Percentiles rank a stretch among this genome's conserved stretches.
Conservation (phyloP, 2,329 filamentous ascomycete species). For the Meredithiella fracta region DNA sequence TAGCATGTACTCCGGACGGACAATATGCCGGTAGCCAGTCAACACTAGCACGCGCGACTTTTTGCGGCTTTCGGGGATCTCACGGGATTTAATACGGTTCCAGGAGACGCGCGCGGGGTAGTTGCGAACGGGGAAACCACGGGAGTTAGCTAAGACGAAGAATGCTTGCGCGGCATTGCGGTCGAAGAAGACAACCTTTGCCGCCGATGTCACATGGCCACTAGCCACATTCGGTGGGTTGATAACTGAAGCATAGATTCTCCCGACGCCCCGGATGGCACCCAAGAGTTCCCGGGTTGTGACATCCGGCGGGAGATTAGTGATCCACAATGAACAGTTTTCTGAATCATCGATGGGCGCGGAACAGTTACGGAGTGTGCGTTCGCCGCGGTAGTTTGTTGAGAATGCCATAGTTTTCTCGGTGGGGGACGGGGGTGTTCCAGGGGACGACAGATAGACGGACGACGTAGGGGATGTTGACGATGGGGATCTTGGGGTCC, state of each 20-base stretch:
- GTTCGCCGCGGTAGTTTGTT: slow-evolving; percentile 26
- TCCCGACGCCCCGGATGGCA: slow-evolving; percentile 29
- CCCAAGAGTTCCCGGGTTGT: slow-evolving; percentile 28
- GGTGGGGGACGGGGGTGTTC: slow-evolving; percentile 15
- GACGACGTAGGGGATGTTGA: neutral
- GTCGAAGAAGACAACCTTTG: slow-evolving; percentile 34
- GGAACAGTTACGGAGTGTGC: slow-evolving; percentile 24
- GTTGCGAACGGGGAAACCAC: slow-evolving; percentile 24
- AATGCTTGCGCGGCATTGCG: slow-evolving; percentile 24
- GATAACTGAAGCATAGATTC: slow-evolving; percentile 35
- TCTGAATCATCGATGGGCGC: slow-evolving; percentile 24
- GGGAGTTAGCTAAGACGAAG: slow-evolving; percentile 15
- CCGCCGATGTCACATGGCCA: slow-evolving; percentile 25
- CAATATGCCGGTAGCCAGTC: slow-evolving; percentile 27
- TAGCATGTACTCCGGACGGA: slow-evolving; percentile 26
- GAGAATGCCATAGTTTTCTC: slow-evolving; percentile 17
- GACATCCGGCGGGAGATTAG: slow-evolving; percentile 30
- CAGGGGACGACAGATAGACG: neutral
- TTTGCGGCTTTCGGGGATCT: slow-evolving; percentile 18
- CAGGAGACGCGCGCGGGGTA: slow-evolving; percentile 25
- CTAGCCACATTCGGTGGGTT: slow-evolving; percentile 28
- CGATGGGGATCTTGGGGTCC: neutral
- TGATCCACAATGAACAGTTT: slow-evolving; percentile 38
- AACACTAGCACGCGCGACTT: slow-evolving; percentile 35
- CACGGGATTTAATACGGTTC: slow-evolving; percentile 32